Evolutionary conservation across 1,284 basidiomycete genomes (phyloP).

Genomic region (Ceratobasidium sp.): DNA sequence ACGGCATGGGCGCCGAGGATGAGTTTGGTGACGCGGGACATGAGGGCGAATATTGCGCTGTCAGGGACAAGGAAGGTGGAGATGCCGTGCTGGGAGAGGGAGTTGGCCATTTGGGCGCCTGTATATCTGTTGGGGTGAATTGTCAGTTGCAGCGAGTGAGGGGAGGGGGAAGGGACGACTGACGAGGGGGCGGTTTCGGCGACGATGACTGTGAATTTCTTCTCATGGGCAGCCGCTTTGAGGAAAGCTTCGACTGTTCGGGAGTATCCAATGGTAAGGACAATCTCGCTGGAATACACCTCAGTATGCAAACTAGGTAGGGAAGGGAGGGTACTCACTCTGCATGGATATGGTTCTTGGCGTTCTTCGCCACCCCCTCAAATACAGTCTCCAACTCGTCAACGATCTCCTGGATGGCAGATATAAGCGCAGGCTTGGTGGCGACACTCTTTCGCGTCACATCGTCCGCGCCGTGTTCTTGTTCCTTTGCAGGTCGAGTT

Average conservation of each 20-base stretch:
- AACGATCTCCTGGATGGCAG: slow-evolving; percentile 92
- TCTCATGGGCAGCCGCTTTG: slow-evolving; percentile 88
- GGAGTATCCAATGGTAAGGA: slow-evolving; percentile 95
- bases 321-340: slow-evolving; percentile 72
- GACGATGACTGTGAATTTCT: slow-evolving; percentile 97
- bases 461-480: slow-evolving; percentile 17
- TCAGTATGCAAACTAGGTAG: slow-evolving; percentile 23
- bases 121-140: slow-evolving; percentile 69
- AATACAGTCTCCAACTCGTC: slow-evolving; percentile 97
- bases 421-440: slow-evolving; percentile 69
- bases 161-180: slow-evolving; percentile 54
- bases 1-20: slow-evolving; percentile 94
- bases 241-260: slow-evolving; percentile 95
- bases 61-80: slow-evolving; percentile 97
- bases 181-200: slow-evolving; percentile 94
- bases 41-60: slow-evolving; percentile 93
- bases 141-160: slow-evolving; percentile 31
- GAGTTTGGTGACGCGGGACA: slow-evolving; percentile 98
- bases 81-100: slow-evolving; percentile 83
- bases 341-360: slow-evolving; percentile 96
- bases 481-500: neutral
- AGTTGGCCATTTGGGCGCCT: slow-evolving; percentile 87
- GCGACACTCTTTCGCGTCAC: slow-evolving; percentile 40
- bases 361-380: slow-evolving; percentile 93
- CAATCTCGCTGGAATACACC: slow-evolving; percentile 83